Evolutionary conservation across 2,329 filamentous ascomycete genomes (phyloP).

Genomic region (Nemania sp.): DNA sequence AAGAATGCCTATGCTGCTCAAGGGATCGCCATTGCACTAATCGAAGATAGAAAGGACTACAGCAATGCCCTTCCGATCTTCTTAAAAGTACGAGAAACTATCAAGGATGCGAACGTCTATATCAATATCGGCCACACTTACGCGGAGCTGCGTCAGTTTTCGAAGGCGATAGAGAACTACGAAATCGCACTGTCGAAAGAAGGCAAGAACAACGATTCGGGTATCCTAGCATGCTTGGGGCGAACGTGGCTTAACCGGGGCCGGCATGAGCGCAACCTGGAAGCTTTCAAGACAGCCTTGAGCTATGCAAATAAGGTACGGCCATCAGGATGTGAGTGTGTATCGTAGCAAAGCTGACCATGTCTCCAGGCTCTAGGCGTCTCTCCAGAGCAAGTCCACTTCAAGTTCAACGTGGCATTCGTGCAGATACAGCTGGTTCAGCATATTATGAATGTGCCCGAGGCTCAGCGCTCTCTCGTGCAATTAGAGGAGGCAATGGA

Average conservation of each 20-base stretch:
- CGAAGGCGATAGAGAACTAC: constrained; percentile 92
- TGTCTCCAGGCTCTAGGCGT: constrained; percentile 68
- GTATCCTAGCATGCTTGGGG: constrained; percentile 82
- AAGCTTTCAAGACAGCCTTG: constrained; percentile 61
- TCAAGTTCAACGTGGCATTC: constrained; percentile 97
- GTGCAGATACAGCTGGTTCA: constrained; percentile 94
- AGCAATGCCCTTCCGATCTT: constrained; percentile 83
- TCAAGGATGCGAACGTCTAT: constrained; percentile 86
- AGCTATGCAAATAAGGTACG: constrained; percentile 67
- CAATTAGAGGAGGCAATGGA: constrained; percentile 81
- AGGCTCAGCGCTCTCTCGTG: constrained; percentile 75
- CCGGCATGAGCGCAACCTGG: constrained; percentile 62
- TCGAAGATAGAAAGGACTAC: constrained; percentile 92
- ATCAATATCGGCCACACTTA: constrained; percentile 95
- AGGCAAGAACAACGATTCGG: constrained; percentile 71
- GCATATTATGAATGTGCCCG: constrained; percentile 73
- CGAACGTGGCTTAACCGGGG: constrained; percentile 86
- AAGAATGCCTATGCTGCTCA: constrained; percentile 97
- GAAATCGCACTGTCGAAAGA: constrained; percentile 83
- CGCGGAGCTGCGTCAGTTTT: constrained; percentile 85
- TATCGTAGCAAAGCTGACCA: constrained; percentile 31
- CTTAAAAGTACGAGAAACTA: constrained; percentile 84
- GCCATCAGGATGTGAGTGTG: not conserved
- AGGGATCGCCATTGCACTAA: constrained; percentile 89
- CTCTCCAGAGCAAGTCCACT: constrained; percentile 82